Percentiles rank a stretch among this genome's conserved stretches.
These are phyloP conservation scores for Phytophthora cryptogea DNA, from an alignment of 352 stramenopile genomes.

Conservation along the genomic window DNA sequence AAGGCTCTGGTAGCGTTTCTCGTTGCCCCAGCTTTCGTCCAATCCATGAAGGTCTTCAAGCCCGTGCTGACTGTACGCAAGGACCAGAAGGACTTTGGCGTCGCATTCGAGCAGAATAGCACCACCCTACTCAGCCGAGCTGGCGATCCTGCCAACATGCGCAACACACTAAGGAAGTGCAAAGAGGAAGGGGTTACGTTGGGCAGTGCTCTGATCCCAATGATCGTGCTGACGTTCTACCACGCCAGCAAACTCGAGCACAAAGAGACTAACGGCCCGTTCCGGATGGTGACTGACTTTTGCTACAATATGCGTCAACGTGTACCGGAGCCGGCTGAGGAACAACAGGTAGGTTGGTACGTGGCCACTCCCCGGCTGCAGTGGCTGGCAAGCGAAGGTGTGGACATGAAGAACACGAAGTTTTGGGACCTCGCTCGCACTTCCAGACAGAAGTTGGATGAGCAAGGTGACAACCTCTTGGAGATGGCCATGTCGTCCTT, in stretches of 20 bases:
- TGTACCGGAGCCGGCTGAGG: constrained; percentile 18
- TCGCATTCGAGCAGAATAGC: constrained; percentile 42
- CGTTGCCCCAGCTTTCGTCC: constrained; percentile 33
- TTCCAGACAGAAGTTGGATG: constrained; percentile 36
- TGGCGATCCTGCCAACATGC: constrained; percentile 47
- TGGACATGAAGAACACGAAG: constrained; percentile 39
- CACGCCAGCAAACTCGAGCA: constrained; percentile 45
- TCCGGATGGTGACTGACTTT: constrained; percentile 52
- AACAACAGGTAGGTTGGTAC: constrained; percentile 57
- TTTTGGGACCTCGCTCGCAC: constrained; percentile 64
- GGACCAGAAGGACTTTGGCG: constrained; percentile 54
- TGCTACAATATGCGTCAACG: constrained; percentile 55
- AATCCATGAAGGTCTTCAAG: constrained; percentile 56
- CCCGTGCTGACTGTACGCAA: constrained; percentile 37
- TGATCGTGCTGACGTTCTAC: constrained; percentile 54
- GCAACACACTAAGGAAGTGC: constrained; percentile 42
- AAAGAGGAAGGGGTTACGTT: constrained; percentile 48
- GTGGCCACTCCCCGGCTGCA: constrained; percentile 47
- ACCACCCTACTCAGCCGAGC: constrained; percentile 47
- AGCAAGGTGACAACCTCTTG: constrained; percentile 21
- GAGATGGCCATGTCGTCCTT: background rate
- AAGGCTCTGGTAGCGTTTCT: constrained; percentile 36
- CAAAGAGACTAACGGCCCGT: constrained; percentile 28
- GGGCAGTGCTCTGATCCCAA: constrained; percentile 47
- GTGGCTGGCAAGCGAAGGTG: constrained; percentile 49